Conservation (phyloP, 352 stramenopile genomes). For the Phytophthora pistaciae region DNA sequence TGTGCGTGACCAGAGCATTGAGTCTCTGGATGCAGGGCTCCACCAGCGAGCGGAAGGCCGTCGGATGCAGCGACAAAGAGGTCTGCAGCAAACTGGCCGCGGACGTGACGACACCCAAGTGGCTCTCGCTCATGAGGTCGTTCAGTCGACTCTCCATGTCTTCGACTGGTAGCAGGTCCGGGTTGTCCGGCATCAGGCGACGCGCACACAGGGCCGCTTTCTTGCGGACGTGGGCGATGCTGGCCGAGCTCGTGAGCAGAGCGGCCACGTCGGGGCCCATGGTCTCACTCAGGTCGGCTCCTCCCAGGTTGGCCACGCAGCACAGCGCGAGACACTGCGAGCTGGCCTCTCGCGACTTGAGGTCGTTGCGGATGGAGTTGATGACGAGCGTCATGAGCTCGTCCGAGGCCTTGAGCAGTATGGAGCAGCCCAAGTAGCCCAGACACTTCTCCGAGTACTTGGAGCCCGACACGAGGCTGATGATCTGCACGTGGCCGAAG, state of each 20-base stretch:
- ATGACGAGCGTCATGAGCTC: slow-evolving; percentile 94
- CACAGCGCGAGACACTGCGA: slow-evolving; percentile 96
- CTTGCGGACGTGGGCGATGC: slow-evolving; percentile 96
- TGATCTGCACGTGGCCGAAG: slow-evolving; percentile 98
- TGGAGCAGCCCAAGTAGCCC: slow-evolving; percentile 96
- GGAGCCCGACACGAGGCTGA: slow-evolving; percentile 94
- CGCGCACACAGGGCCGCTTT: slow-evolving; percentile 97
- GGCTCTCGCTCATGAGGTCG: slow-evolving; percentile 91
- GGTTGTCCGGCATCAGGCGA: slow-evolving; percentile 93
- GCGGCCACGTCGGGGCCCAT: slow-evolving; percentile 95
- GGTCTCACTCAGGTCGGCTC: slow-evolving; percentile 95
- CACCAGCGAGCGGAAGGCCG: slow-evolving; percentile 93
- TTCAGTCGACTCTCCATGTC: slow-evolving; percentile 72
- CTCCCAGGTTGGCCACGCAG: slow-evolving; percentile 96
- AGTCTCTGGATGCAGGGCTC: slow-evolving; percentile 95
- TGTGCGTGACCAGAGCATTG: slow-evolving; percentile 94
- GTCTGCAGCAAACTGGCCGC: slow-evolving; percentile 93
- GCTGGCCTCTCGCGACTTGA: slow-evolving; percentile 87
- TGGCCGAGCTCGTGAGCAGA: slow-evolving; percentile 92
- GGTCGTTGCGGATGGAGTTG: slow-evolving; percentile 97
- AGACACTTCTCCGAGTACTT: slow-evolving; percentile 97
- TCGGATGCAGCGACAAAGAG: slow-evolving; percentile 89
- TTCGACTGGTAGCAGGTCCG: slow-evolving; percentile 91
- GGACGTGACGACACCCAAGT: slow-evolving; percentile 96
- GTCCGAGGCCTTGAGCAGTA: slow-evolving; percentile 94